These are phyloP conservation scores for Geotrichum armillariae DNA, from an alignment of 1,139 yeast genomes.

Conservation along the genomic window DNA sequence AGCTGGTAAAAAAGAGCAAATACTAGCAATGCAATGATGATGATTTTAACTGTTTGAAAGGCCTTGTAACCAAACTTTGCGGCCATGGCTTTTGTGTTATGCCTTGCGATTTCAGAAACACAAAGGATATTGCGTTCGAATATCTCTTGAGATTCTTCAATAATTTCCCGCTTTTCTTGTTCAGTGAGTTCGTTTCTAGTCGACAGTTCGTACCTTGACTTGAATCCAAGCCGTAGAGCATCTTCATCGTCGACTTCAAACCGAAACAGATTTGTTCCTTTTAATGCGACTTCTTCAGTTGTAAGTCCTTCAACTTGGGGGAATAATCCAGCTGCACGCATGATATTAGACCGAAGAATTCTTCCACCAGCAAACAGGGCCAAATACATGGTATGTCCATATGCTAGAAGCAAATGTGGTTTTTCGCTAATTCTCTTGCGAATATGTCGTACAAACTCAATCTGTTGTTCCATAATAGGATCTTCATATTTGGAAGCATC, in stretches of 20 bases:
- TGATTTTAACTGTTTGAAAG: constrained; percentile 51
- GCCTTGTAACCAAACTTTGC: constrained; percentile 58
- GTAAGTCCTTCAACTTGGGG: constrained; percentile 67
- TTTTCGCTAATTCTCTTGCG: constrained; percentile 52
- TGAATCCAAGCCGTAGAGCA: constrained; percentile 61
- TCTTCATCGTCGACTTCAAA: constrained; percentile 66
- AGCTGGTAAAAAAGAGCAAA: constrained; percentile 20
- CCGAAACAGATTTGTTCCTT: constrained; percentile 71
- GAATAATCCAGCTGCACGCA: constrained; percentile 69
- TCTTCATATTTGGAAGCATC: constrained; percentile 52
- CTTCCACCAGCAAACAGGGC: constrained; percentile 89
- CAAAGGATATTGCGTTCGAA: constrained; percentile 63
- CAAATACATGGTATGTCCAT: constrained; percentile 80
- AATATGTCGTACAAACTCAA: constrained; percentile 63
- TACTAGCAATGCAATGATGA: constrained; percentile 32
- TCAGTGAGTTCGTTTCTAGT: constrained; percentile 70
- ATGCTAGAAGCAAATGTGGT: constrained; percentile 76
- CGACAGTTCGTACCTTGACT: constrained; percentile 73
- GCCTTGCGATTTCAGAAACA: constrained; percentile 61
- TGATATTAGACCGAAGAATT: constrained; percentile 64
- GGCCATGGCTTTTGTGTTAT: constrained; percentile 56
- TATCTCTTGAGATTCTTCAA: constrained; percentile 65
- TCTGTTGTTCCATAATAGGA: constrained; percentile 63
- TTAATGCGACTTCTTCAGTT: constrained; percentile 57
- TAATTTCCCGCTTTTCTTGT: constrained; percentile 65